A percentile compares a stretch with the other conserved stretches of the same genome.
Conservation (phyloP, 2,329 filamentous ascomycete genomes). For the Cladophialophora bantiana region DNA sequence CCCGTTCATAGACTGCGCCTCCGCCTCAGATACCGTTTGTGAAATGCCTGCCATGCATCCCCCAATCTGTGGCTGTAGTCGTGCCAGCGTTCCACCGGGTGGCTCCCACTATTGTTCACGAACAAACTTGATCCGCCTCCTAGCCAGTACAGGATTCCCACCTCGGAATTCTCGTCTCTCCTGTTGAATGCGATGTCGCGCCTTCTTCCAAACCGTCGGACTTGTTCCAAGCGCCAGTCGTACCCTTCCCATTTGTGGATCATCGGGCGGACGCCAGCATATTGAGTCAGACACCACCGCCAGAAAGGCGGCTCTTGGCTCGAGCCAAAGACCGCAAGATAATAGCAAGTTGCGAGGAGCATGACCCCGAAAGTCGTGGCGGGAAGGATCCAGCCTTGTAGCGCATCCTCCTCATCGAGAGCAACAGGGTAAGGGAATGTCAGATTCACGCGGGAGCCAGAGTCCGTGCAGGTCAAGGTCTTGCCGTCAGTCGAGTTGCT, state of each 20-base stretch:
- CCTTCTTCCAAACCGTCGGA: constrained; percentile 3
- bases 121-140: constrained; percentile 6
- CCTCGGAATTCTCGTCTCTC: neutral
- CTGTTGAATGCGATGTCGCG: constrained; percentile 6
- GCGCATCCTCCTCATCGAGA: constrained; percentile 1
- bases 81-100: constrained; percentile 10
- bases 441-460: neutral
- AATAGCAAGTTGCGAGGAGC: constrained; percentile 2
- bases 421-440: constrained; percentile 10
- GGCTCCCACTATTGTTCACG: constrained; percentile 2
- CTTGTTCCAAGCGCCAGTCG: constrained; percentile 8
- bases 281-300: constrained; percentile 7
- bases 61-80: constrained; percentile 1
- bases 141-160: constrained; percentile 11
- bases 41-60: constrained; percentile 1
- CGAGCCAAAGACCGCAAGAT: constrained; percentile 5
- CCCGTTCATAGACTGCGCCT: neutral
- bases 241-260: constrained; percentile 8
- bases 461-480: constrained; percentile 7
- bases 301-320: constrained; percentile 1
- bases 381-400: constrained; percentile 9
- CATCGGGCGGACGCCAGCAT: neutral
- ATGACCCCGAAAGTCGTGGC: constrained; percentile 8
- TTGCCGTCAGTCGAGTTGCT: constrained; percentile 1
- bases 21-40: neutral